These are phyloP conservation scores for Endocarpon pusillum DNA, from an alignment of 495 filamentous ascomycete species.

Conservation along the genomic window DNA sequence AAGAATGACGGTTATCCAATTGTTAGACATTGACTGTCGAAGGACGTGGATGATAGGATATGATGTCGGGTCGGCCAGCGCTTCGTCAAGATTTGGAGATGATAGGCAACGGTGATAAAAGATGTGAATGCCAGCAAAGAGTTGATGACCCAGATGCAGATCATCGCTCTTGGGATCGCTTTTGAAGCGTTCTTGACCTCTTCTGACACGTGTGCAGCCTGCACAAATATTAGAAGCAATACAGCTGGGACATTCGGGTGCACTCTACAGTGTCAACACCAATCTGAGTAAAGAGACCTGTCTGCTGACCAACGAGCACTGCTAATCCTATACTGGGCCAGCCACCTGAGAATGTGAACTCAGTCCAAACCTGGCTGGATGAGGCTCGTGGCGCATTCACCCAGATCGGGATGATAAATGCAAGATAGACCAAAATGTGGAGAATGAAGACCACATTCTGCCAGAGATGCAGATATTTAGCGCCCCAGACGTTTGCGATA, in stretches of 20 bases:
- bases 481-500: not conserved
- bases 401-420: not conserved
- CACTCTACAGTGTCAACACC: not conserved
- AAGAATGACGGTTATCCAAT: conserved; percentile 16
- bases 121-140: conserved; percentile 14
- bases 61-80: conserved; percentile 1
- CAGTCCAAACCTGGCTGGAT: not conserved
- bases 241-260: too few relatives aligned
- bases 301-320: not conserved
- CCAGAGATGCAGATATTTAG: not conserved
- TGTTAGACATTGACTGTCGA: not conserved
- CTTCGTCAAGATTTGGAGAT: conserved; percentile 11
- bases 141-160: conserved; percentile 12
- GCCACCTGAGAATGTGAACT: not conserved
- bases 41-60: not conserved
- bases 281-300: not conserved
- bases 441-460: not conserved
- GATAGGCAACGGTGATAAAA: conserved; percentile 11
- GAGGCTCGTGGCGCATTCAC: not conserved
- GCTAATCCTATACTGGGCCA: not conserved
- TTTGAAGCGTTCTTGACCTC: conserved; percentile 14
- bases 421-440: not conserved
- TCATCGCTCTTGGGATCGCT: conserved; percentile 9
- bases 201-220: conserved; percentile 8
- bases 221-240: too few relatives aligned